Evolutionary conservation across 306 rosid genomes (phyloP), one percentile per base, ranked within the genome.

Genomic region (Mimosa bimucronata): DNA sequence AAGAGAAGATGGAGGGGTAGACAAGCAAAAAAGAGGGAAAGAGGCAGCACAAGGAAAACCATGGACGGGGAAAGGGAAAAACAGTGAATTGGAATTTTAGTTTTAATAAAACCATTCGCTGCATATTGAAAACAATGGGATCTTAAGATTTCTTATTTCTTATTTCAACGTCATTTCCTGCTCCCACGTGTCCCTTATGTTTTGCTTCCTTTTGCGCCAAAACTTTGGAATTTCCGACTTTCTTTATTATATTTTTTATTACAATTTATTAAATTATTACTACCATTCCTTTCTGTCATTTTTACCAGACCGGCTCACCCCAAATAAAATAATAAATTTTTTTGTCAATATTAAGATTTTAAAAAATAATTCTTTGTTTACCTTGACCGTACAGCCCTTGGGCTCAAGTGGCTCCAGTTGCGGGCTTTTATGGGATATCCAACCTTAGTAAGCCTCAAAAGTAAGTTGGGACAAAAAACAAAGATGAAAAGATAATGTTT

Each of bases 61-160:
- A 18, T 68, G 52, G 52, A 8, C 72, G 50, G 12, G 29, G 3
- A 28, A 38, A n/a, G 9, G 66, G 5, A 55, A 55, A 55, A 6
- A 55, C 14, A 37, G 14, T 40, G 12, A 37, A 37, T 10, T 3
- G 34, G 48, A 23, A 34, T 34, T 34, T 34, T 34, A 34, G 38
- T 58, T 58, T 25, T 4, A 38, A 19, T 30, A 69, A 69, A 69
- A 69, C 74, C 74, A 69, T 69, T 69, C 34, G 74, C 74, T 25
- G 1, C 30, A 30, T 2, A 4, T 28, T 28, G 7, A 41, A 68
- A 40, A 68, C 73, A 29, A 40, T 38, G 48, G 48, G 50, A 67
- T 67, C 38, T 34, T 34, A 2, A 48, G 52, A 23, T 28, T 40
- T 14, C 8, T 44, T 0, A 6, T 18, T 38, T 44, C 74, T 0